Base-by-base conservation (phyloP, 176 grass and related monocot species). In the Thinopyrum elongatum region DNA sequence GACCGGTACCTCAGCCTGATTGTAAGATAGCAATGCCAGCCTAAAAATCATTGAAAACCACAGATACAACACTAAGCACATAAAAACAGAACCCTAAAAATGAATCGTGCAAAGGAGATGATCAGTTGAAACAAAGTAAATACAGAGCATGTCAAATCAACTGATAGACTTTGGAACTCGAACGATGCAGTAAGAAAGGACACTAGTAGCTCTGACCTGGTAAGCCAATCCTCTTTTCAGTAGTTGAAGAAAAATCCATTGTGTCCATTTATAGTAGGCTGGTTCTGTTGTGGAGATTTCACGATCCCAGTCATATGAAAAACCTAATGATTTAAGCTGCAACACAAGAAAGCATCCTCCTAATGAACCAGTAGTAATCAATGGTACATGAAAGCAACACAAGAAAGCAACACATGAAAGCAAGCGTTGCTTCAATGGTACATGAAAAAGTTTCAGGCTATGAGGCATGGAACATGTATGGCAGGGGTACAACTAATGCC, bases 171-270 rank as follows among this genome's bases (percentile, higher is more conserved):
- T 36, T 61, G 79, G 17, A 70, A 39, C 44, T 64, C 12, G 2
- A 88, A 77, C 28, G 7, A 58, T 77, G n/a, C 25, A 28, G 78
- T 7, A 41, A 68, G 33, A 26, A 73, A 41, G 60, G 6, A 57
- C 34, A 61, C 3, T 58, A 86, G 77, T 78, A 73, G 70, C 69
- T 90, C 65, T 74, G 72, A 98, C 95, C 91, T 98, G 96, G 76
- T 98, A 98, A 86, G 93, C 93, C 9, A 98, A 76, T 76, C 96
- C 96, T 94, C 89, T 93, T 79, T 98, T 98, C 70, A 98, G 57
- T 22, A 98, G 47, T 76, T 98, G 96, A 83, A 98, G 92, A 86
- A 98, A 98, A 91, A 98, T 98, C 96, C 96, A 98, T 81, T 98
- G 96, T 3, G 96, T 98, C 93, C 96, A 95, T 88, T 92, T 95